phyloP scores from a whole-genome alignment of 2,329 filamentous ascomycete species.

The Pseudogymnoascus sp. region DNA sequence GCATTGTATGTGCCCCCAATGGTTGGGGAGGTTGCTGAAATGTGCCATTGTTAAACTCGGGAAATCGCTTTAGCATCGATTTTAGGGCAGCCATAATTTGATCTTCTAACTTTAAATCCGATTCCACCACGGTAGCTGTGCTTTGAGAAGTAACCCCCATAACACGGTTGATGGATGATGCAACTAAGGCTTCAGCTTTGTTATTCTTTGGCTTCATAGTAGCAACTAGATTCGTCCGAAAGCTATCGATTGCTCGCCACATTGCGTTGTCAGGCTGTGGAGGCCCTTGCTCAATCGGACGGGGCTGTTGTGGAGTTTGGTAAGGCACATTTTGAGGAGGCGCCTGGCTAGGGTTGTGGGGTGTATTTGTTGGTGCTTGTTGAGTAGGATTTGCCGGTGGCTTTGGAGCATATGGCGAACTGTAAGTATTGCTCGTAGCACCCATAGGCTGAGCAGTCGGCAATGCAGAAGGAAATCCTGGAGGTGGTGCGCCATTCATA shows the following conservation, averaged over 20 bases:
- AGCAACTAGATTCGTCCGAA: slow-evolving; percentile 21
- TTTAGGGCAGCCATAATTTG: slow-evolving; percentile 24
- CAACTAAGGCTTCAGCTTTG: slow-evolving; percentile 23
- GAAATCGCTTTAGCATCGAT: slow-evolving; percentile 21
- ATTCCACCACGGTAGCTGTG: slow-evolving; percentile 14
- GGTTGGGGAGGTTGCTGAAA: slow-evolving; percentile 13
- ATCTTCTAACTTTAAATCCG: slow-evolving; percentile 18
- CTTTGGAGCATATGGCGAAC: slow-evolving; percentile 30
- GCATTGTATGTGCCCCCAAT: slow-evolving; percentile 10
- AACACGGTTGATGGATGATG: slow-evolving; percentile 26
- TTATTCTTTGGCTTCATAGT: slow-evolving; percentile 18
- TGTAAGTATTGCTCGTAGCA: slow-evolving; percentile 22
- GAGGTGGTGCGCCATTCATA: slow-evolving; percentile 14
- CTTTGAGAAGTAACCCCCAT: slow-evolving; percentile 21
- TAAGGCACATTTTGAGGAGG: slow-evolving; percentile 10
- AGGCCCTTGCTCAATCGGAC: slow-evolving; percentile 12
- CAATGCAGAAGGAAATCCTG: slow-evolving; percentile 18
- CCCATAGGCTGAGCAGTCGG: slow-evolving; percentile 19
- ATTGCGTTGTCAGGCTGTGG: slow-evolving; percentile 6
- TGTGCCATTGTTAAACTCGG: slow-evolving; percentile 15
- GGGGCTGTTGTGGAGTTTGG: slow-evolving; percentile 12
- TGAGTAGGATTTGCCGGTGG: slow-evolving; percentile 17
- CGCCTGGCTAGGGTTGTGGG: slow-evolving; percentile 7
- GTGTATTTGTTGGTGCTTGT: slow-evolving; percentile 11
- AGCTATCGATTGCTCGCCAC: slow-evolving; percentile 21